Base-by-base conservation (phyloP, 768 basidiomycete species). In the Agrocybe chaxingu region DNA sequence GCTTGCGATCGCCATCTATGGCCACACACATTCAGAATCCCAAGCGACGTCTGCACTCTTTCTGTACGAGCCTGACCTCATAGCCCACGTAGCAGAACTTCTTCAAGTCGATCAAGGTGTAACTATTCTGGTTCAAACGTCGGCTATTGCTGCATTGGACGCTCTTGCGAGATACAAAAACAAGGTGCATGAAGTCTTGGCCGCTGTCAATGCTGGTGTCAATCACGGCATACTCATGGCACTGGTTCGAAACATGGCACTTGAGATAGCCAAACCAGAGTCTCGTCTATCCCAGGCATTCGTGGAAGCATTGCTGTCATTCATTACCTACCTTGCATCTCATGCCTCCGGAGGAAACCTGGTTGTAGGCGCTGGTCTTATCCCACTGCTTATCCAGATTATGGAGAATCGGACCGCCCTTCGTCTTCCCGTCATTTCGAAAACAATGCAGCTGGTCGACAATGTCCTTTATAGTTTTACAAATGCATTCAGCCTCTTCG, bases 221-320 rank as follows among this genome's bases (percentile, higher is more conserved):
- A 97, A 93, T 60, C 97, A 98, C 62, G 97, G 97, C 9, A 87
- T 93, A 36, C 67, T 99, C 19, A 92, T 98, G 86, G 86, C 88
- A 29, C 74, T 94, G 33, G 77, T 98, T 48, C 82, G 94, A 53
- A 87, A 84, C 68, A 89, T 89, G 18, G 85, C 92, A 12, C 65
- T 76, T 12, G 87, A 92, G 52, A 81, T 93, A 16, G 76, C 79
- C 47, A 79, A 79, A 50, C 74, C 84, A 1, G 78, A 84, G 18
- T 88, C 83, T 31, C 81, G 69, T 18, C 68, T 87, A 30, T 84
- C 86, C 8, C 85, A 88, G 47, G 76, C 85, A 1, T 89, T 90
- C 56, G 77, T 89, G 32, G 97, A 99, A 47, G 85, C 93, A 0
- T 70, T 97, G 31, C 68, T 98, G 50, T 82, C 84, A 24, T 91